Evolutionary conservation across 1,139 yeast genomes (phyloP), one percentile per base, ranked within the genome.

Genomic region (Suhomyces wounanorum): DNA sequence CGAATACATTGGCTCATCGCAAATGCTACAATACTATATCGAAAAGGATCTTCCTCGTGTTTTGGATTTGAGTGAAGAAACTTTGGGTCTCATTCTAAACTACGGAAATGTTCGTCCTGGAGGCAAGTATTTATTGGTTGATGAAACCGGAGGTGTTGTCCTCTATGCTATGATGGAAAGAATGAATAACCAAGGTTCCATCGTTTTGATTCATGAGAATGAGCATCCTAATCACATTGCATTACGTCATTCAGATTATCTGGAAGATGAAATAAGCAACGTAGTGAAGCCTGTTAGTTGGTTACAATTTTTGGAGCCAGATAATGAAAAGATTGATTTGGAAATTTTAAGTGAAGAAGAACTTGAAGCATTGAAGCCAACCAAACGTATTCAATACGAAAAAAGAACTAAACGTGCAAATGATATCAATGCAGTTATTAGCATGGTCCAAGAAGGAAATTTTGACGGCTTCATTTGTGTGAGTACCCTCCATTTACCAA

Each of bases 101-200:
- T 77, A 87, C 58, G 96, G 86, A 1, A 91, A 94, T 64, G 82
- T 94, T 21, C 82, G 85, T 59, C 92, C 96, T 0, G 96, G 96
- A 9, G 98, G 99, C 0, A 84, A 79, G 51, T 95, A 94, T 63
- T 73, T 94, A 33, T 86, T 94, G 6, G 78, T 90, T 49, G 99
- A 94, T 64, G 99, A 94, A 62, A 87, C 96, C 26, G 91, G 96
- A 30, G 97, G 98, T 2, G 76, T 92, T 17, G 67, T 94, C 1
- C 82, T 89, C 3, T 89, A 89, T 55, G 89, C 96, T 5, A 75
- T 95, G 79, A 67, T 94, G 72, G 99, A 95, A 65, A 78, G 98
- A 62, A 89, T 94, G 95, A 84, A 83, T 51, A 90, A 94, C 3
- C 72, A 83, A 45, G 99, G 98, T 14, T 75, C 83, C 10, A 83